A percentile compares a stretch with the other conserved stretches of the same genome.
Evolutionary conservation across 129 eudicot species (phyloP).

Genomic region (Logfia minima): DNA sequence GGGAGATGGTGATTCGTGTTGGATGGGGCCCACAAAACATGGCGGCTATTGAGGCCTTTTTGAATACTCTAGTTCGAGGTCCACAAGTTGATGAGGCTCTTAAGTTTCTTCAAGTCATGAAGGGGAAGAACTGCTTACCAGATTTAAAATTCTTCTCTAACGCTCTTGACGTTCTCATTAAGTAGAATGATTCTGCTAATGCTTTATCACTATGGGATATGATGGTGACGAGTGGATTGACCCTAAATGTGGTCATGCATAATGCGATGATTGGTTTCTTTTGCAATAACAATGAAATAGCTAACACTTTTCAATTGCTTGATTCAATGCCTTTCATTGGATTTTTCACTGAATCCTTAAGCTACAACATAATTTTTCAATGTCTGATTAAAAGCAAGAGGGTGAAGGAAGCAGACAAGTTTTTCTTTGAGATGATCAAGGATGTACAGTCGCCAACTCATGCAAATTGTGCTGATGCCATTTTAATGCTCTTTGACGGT

Average conservation of each 20-base stretch:
- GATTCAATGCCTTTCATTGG: slow-evolving; percentile 76
- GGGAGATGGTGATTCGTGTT: slow-evolving; percentile 81
- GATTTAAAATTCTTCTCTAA: slow-evolving; percentile 75
- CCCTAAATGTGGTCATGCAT: slow-evolving; percentile 67
- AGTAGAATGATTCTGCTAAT: slow-evolving; percentile 57
- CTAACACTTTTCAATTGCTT: slow-evolving; percentile 57
- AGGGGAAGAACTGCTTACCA: slow-evolving; percentile 77
- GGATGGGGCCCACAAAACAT: slow-evolving; percentile 52
- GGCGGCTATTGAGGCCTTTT: slow-evolving; percentile 66
- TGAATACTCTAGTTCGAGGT: slow-evolving; percentile 64
- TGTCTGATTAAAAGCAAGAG: slow-evolving; percentile 62
- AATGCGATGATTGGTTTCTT: slow-evolving; percentile 72
- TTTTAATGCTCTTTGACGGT: slow-evolving; percentile 59
- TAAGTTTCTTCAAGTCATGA: slow-evolving; percentile 46
- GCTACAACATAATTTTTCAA: slow-evolving; percentile 71
- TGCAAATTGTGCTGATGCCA: slow-evolving; percentile 63
- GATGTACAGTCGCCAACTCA: slow-evolving; percentile 77
- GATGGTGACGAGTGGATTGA: slow-evolving; percentile 57
- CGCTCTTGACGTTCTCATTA: slow-evolving; percentile 65
- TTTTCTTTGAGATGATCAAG: slow-evolving; percentile 79
- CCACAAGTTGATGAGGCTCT: slow-evolving; percentile 59
- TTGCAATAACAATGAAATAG: slow-evolving; percentile 54
- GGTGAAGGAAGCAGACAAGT: slow-evolving; percentile 66
- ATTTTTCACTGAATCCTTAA: slow-evolving; percentile 62
- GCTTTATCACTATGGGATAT: slow-evolving; percentile 69